Percentiles rank a stretch among this genome's conserved stretches.
phyloP scores from a whole-genome alignment of 1,284 basidiomycete genomes.

The Ceratobasidium sp. region DNA sequence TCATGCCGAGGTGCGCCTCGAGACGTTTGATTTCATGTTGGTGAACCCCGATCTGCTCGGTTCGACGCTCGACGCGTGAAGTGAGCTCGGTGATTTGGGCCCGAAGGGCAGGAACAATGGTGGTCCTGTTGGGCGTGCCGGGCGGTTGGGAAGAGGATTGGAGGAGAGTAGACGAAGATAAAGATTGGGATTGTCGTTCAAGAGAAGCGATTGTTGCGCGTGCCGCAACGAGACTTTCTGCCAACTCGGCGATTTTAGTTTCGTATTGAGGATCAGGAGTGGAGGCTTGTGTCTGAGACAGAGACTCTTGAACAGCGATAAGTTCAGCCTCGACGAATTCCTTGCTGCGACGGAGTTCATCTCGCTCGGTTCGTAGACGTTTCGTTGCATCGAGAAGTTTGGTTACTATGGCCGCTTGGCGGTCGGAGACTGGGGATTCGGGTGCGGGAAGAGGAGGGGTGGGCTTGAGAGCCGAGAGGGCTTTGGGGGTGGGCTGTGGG shows the following conservation, averaged over 20 bases:
- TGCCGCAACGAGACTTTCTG: slow-evolving; percentile 31
- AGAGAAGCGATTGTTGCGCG: slow-evolving; percentile 26
- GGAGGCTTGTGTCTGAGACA: background rate
- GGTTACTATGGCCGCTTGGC: slow-evolving; percentile 31
- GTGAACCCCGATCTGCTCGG: slow-evolving; percentile 48
- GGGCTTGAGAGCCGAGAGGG: slow-evolving; percentile 27
- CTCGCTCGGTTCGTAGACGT: slow-evolving; percentile 26
- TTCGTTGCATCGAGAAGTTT: slow-evolving; percentile 39
- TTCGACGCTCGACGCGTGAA: slow-evolving; percentile 46
- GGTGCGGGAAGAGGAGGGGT: background rate
- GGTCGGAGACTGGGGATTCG: slow-evolving; percentile 41
- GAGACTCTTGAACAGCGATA: background rate
- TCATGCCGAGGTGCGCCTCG: slow-evolving; percentile 45
- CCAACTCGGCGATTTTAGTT: slow-evolving; percentile 28
- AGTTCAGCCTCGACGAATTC: slow-evolving; percentile 34
- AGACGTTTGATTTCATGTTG: slow-evolving; percentile 48
- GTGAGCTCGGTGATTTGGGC: slow-evolving; percentile 46
- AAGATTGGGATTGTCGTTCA: slow-evolving; percentile 15
- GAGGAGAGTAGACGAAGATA: background rate
- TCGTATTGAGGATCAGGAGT: background rate
- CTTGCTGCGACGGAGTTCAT: background rate
- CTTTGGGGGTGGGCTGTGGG: slow-evolving; percentile 15
- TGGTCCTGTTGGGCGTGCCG: slow-evolving; percentile 24
- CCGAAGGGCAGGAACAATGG: slow-evolving; percentile 38
- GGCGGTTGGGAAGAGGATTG: slow-evolving; percentile 28